Evolutionary conservation across 2,329 filamentous ascomycete genomes (phyloP).

Genomic region (Penicillium sp.): DNA sequence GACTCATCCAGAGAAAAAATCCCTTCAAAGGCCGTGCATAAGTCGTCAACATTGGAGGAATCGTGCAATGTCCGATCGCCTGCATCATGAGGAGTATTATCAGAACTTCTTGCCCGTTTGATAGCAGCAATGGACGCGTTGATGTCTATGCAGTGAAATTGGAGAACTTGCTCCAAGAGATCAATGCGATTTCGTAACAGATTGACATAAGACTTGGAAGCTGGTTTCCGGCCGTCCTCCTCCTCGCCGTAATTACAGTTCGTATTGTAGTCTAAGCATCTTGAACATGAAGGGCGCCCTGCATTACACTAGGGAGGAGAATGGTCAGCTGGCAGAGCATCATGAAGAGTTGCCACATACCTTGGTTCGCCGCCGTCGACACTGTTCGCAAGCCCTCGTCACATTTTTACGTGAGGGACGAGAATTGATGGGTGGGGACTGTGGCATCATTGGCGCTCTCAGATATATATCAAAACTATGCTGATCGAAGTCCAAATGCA

Average conservation of each 20-base stretch:
- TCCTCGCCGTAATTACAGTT: conserved; percentile 28
- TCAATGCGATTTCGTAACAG: conserved; percentile 31
- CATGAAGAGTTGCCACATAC: conserved; percentile 16
- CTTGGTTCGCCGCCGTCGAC: conserved; percentile 35
- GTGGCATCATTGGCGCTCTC: too few relatives aligned
- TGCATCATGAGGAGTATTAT: too few relatives aligned
- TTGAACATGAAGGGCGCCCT: conserved; percentile 27
- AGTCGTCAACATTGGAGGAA: conserved; percentile 17
- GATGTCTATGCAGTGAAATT: conserved; percentile 27
- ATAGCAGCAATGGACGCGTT: conserved; percentile 21
- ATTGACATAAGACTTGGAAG: conserved; percentile 33
- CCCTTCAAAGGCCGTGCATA: conserved; percentile 27
- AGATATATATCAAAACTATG: too few relatives aligned
- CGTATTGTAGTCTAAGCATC: conserved; percentile 28
- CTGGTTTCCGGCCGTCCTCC: conserved; percentile 33
- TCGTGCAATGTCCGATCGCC: background rate
- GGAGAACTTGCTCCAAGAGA: conserved; percentile 28
- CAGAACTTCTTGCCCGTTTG: background rate
- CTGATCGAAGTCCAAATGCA: too few relatives aligned
- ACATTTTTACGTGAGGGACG: conserved; percentile 20
- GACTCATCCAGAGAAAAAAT: conserved; percentile 33
- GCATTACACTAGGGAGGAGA: conserved; percentile 29
- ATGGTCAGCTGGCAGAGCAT: background rate
- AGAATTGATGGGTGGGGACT: too few relatives aligned
- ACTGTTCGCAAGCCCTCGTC: conserved; percentile 34